phyloP scores from a whole-genome alignment of 495 filamentous ascomycete genomes.

The Penicillium turbatum region DNA sequence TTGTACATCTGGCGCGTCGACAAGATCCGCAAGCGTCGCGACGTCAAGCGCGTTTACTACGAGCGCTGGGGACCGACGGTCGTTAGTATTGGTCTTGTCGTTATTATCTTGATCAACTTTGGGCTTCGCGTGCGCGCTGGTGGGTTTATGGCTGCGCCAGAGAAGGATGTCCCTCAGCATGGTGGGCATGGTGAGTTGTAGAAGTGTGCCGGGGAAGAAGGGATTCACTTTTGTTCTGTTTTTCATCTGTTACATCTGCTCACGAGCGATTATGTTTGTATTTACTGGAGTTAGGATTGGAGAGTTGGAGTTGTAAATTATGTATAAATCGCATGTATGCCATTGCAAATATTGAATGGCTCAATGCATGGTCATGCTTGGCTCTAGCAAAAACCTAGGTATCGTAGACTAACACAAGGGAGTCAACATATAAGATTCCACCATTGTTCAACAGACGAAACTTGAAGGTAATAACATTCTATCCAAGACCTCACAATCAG shows the following conservation, averaged over 20 bases:
- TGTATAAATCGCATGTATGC: constrained; percentile 5
- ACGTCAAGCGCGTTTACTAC: constrained; percentile 73
- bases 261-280: constrained; percentile 1
- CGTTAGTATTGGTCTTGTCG: constrained; percentile 70
- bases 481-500: not conserved
- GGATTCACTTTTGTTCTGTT: not conserved
- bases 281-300: not conserved
- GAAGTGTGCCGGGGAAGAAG: not conserved
- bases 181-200: constrained; percentile 19
- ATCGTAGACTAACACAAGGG: not conserved
- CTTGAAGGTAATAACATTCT: too few species aligned
- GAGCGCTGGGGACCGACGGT: constrained; percentile 80
- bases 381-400: not conserved
- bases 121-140: constrained; percentile 38
- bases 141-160: constrained; percentile 27
- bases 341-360: constrained; percentile 6
- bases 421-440: too few species aligned
- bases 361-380: not conserved
- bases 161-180: constrained; percentile 5
- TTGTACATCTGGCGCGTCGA: constrained; percentile 84
- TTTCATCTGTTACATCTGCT: not conserved
- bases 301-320: not conserved
- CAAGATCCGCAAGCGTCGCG: constrained; percentile 74
- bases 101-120: constrained; percentile 74
- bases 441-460: too few species aligned